A percentile compares a stretch with the other conserved stretches of the same genome.
Evolutionary conservation across 371 early-diverging fungal species (phyloP).

Genomic region (Mortierella sp.): DNA sequence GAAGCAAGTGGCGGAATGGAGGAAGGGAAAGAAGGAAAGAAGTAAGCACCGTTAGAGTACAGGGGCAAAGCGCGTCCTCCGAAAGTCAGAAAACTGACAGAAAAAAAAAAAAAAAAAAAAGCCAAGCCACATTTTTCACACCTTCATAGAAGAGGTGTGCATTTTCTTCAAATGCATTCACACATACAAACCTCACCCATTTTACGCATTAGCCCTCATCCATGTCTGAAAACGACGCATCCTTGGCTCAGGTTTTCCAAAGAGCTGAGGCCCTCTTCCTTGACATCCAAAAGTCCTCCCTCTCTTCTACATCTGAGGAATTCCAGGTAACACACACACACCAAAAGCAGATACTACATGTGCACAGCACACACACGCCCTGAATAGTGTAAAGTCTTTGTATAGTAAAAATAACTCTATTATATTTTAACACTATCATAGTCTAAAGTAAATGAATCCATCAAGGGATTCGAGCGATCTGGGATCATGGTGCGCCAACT

Average conservation of each 20-base stretch:
- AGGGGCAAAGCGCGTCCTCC: background rate
- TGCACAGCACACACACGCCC: background rate
- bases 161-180: background rate
- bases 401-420: too few relatives aligned
- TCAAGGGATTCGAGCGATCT: slow-evolving; percentile 63
- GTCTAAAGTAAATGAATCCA: slow-evolving; percentile 62
- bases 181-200: background rate
- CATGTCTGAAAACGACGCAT: slow-evolving; percentile 45
- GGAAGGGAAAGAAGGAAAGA: background rate
- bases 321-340: slow-evolving; percentile 29
- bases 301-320: slow-evolving; percentile 53
- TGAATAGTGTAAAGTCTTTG: too few relatives aligned
- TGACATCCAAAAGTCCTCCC: slow-evolving; percentile 33
- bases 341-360: background rate
- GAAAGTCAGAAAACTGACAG: background rate
- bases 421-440: slow-evolving; percentile 35
- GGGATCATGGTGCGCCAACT: slow-evolving; percentile 68
- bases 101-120: background rate
- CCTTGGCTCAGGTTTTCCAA: slow-evolving; percentile 48
- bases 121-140: background rate
- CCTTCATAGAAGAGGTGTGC: background rate
- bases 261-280: slow-evolving; percentile 40
- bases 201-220: background rate
- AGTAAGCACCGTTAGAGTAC: background rate
- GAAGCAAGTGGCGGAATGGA: background rate